A percentile compares a stretch with the other conserved stretches of the same genome.
Conservation (phyloP, 768 basidiomycete species). For the Cyclocybe aegerita region DNA sequence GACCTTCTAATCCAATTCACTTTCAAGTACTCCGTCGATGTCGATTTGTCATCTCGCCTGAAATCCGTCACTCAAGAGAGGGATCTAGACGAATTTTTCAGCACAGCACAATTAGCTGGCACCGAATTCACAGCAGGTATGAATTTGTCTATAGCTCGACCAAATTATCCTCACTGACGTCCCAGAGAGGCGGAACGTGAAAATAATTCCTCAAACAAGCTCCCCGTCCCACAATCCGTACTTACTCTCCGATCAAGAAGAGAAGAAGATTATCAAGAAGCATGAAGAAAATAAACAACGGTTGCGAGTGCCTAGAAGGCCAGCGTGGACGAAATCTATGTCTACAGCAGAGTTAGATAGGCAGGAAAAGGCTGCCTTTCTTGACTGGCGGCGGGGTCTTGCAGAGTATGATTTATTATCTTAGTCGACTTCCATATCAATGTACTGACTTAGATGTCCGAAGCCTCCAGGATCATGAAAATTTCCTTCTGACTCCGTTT, state of each 20-base stretch:
- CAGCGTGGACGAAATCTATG: constrained; percentile 85
- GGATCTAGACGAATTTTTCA: constrained; percentile 94
- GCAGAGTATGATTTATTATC: constrained; percentile 67
- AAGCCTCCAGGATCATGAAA: constrained; percentile 85
- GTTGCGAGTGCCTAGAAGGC: constrained; percentile 86
- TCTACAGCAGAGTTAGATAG: constrained; percentile 77
- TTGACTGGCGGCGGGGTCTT: constrained; percentile 90
- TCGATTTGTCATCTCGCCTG: constrained; percentile 65
- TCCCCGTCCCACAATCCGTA: constrained; percentile 74
- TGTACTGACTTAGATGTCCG: background rate
- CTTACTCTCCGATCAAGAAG: constrained; percentile 81
- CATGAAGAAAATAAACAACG: constrained; percentile 73
- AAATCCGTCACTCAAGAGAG: constrained; percentile 94
- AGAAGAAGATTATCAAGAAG: constrained; percentile 68
- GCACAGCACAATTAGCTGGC: constrained; percentile 91
- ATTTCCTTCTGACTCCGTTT: constrained; percentile 91
- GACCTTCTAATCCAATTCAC: constrained; percentile 7
- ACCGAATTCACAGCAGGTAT: constrained; percentile 94
- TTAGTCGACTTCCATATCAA: background rate
- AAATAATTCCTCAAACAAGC: constrained; percentile 65
- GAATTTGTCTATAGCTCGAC: constrained; percentile 15
- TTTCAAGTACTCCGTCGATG: constrained; percentile 71
- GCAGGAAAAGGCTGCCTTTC: constrained; percentile 86
- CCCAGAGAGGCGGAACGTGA: constrained; percentile 76
- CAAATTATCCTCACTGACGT: constrained; percentile 5